These are phyloP conservation scores for Acrocalymma vagum DNA, from an alignment of 2,329 filamentous ascomycete species.

Conservation along the genomic window DNA sequence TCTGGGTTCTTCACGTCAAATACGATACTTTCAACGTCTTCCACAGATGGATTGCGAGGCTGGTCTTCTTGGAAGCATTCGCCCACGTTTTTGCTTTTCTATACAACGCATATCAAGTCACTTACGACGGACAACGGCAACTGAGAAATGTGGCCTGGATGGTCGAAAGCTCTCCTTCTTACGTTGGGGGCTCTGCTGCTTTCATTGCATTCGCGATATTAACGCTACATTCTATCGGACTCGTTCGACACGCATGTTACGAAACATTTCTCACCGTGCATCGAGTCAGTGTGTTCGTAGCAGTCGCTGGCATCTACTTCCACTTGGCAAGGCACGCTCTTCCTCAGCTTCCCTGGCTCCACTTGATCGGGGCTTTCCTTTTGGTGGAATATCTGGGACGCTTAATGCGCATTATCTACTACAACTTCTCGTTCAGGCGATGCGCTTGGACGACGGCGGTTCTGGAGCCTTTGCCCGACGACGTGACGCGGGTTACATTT, in stretches of 20 bases:
- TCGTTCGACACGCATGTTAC: slow-evolving; percentile 79
- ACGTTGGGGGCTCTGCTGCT: slow-evolving; percentile 67
- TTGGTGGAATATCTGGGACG: slow-evolving; percentile 66
- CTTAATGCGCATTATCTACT: slow-evolving; percentile 65
- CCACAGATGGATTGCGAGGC: slow-evolving; percentile 78
- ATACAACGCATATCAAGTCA: slow-evolving; percentile 47
- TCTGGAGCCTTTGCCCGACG: slow-evolving; percentile 76
- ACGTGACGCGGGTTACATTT: slow-evolving; percentile 74
- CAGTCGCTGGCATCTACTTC: slow-evolving; percentile 70
- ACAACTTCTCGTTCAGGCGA: slow-evolving; percentile 71
- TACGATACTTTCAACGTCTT: slow-evolving; percentile 82
- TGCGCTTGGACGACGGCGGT: slow-evolving; percentile 60
- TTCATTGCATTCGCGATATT: slow-evolving; percentile 67
- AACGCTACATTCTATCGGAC: slow-evolving; percentile 70
- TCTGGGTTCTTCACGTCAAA: slow-evolving; percentile 71
- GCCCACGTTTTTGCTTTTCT: slow-evolving; percentile 70
- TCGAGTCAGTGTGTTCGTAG: slow-evolving; percentile 67
- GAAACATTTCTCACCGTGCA: slow-evolving; percentile 78
- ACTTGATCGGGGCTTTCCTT: slow-evolving; percentile 69
- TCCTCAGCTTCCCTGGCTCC: slow-evolving; percentile 67
- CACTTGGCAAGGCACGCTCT: slow-evolving; percentile 63
- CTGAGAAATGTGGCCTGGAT: slow-evolving; percentile 30
- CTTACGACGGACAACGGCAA: slow-evolving; percentile 56
- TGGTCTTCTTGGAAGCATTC: slow-evolving; percentile 72
- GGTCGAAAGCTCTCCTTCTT: slow-evolving; percentile 53